Evolutionary conservation across 1,139 yeast species (phyloP), one percentile per base, ranked within the genome.

Genomic region (Wickerhamiella infanticola): DNA sequence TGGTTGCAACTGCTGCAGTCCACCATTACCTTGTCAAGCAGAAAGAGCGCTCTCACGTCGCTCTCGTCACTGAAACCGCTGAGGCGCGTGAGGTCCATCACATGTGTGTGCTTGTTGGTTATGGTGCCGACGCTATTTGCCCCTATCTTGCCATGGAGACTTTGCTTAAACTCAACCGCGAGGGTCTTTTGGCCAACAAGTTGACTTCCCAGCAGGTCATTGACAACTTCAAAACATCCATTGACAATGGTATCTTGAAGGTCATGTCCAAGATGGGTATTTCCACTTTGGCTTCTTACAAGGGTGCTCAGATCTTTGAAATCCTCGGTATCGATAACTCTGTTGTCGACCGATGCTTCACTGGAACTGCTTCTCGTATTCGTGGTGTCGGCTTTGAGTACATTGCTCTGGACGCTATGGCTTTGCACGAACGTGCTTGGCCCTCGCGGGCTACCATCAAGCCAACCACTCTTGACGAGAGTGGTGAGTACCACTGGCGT

Each of bases 211-310:
- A 73, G 36, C 63, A 73, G 54, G 72, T 86, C 51, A 65, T 88
- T 52, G 70, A 69, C 46, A 88, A 90, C 69, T 90, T 84, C 69
- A 81, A 80, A 63, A 70, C 75, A 53, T 79, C 96, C 23, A 72
- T 83, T 51, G 94, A 88, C 61, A 80, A 86, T 48, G 97, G 97
- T 66, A 81, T 90, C 55, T 70, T 85, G 60, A 90, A 90, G 69
- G 96, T 90, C 51, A 90, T 90, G 98, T 84, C 96, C 41, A 90
- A 90, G 72, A 90, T 90, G 97, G 98, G 98, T 72, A 90, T 90
- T 58, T 88, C 97, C 37, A 90, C 98, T 35, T 72, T 90, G 63
- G 95, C 96, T 25, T 84, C 95, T 24, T 90, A 90, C 68, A 90
- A 90, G 67, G 98, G 97, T 65, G 98, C 98, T 24, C 98, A 90